Base-by-base conservation (phyloP, 2,329 filamentous ascomycete genomes). In the Paraphaeosphaeria minitans region DNA sequence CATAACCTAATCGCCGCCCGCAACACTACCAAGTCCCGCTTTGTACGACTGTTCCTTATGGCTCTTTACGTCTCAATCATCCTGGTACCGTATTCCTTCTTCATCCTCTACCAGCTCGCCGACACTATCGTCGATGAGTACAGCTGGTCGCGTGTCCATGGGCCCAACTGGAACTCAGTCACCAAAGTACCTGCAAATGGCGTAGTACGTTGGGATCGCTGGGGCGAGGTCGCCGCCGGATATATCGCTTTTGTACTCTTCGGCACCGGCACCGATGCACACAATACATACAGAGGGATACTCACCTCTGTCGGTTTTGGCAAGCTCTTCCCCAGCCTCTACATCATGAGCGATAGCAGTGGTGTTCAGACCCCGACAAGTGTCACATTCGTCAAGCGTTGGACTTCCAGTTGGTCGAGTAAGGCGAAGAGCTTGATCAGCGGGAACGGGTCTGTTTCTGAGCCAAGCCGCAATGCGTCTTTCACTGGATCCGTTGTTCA, bases 181-280 rank as follows among this genome's bases (percentile, higher is more conserved):
- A 61, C 79, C 29, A 82, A 81, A 58, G 69, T 83, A 2, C 80
- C 82, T 2, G 76, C 80, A 22, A 39, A 75, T 42, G 81, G 84
- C 37, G 10, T 62, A 1, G 75, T 84, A 41, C 71, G 78, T 45
- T 83, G 83, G 59, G 84, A 88, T 67, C 81, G 83, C 31, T 90
- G 85, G 85, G 78, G 84, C 21, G 81, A 84, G 48, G 76, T 89
- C 10, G 79, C 69, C 0, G 77, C 81, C 3, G 85, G 84, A 0
- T 81, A 84, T 58, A 58, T 87, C 27, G 74, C 86, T 13, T 90
- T 90, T 68, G 53, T 83, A n/a, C 84, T 88, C 66, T 89, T 89
- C 63, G 88, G 88, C 9, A 82, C 87, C 16, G 88, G 87, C 31
- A 78, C 77, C 27, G 88, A 90, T 66, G 87, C 87, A 0, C 57